Base-by-base conservation (phyloP, 306 rosid species). In the Argentina anserina region DNA sequence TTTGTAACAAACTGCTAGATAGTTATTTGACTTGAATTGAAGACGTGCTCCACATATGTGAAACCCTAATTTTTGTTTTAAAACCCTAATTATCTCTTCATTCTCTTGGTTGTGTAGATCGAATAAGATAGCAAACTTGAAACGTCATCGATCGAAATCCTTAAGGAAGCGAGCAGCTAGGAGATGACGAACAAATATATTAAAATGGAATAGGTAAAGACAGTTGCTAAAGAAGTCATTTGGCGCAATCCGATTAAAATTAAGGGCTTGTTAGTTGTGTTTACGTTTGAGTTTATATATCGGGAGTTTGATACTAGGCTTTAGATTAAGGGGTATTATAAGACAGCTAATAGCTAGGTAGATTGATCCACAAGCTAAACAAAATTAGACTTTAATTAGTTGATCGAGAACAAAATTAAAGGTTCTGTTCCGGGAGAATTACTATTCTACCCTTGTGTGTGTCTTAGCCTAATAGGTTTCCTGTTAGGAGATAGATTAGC, bases 181-280 rank as follows among this genome's bases (percentile, higher is more conserved):
- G 26, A 15, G 63, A 36, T 21, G 29, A 60, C 21, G 39, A 60
- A 60, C 21, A 28, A 60, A 68, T 50, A 42, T 11, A 17, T 68
- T 66, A 25, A 69, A 41, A 59, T 36, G 42, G 62, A 18, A 69
- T 39, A 28, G 63, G 68, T n/a, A 41, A 33, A 50, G 64, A 13
- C 26, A 9, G 46, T 62, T 70, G 58, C 73, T 15, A 3, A 50
- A 69, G 53, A 55, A 59, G 84, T 72, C 84, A 81, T 81, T 69
- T 76, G 84, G 77, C 84, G 47, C 75, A 72, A 67, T 25, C 72
- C 36, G 43, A 66, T 70, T 50, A n/a, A 21, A 18, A n/a, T n/a
- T n/a, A n/a, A 25, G 15, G 29, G 36, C 5, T 64, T 64, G 7
- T 29, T 56, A 14, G 14, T 55, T 55, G 28, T 29, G 21, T 68